These are phyloP conservation scores for Trypanosoma lewisi DNA, from an alignment of 208 protist genomes.

Conservation along the genomic window DNA sequence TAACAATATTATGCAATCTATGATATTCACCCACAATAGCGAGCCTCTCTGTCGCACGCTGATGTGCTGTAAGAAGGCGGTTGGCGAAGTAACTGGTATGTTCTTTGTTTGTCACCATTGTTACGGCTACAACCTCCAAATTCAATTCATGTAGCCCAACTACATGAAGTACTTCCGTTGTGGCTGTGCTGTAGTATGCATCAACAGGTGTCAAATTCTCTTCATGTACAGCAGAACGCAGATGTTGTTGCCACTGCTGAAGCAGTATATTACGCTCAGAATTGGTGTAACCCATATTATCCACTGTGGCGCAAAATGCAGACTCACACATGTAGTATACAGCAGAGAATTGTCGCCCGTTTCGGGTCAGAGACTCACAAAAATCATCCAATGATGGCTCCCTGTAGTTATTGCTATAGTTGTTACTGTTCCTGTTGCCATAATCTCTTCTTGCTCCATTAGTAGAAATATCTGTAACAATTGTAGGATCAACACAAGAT, in stretches of 20 bases:
- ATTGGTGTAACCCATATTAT: constrained; percentile 27
- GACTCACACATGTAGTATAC: constrained; percentile 48
- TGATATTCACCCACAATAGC: constrained; percentile 55
- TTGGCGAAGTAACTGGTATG: constrained; percentile 46
- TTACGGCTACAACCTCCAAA: constrained; percentile 44
- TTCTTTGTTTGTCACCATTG: constrained; percentile 48
- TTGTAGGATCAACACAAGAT: not conserved
- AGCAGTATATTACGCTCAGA: constrained; percentile 40
- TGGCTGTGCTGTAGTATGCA: constrained; percentile 46
- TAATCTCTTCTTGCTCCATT: not conserved
- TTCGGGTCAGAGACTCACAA: constrained; percentile 8
- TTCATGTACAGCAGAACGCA: constrained; percentile 36
- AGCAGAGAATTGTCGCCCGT: constrained; percentile 30
- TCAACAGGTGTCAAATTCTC: constrained; percentile 37
- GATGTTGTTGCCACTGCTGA: constrained; percentile 49
- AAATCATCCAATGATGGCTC: constrained; percentile 15
- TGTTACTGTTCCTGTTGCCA: not conserved
- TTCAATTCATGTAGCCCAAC: constrained; percentile 52
- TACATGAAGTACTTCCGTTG: constrained; percentile 42
- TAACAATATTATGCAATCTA: constrained; percentile 31
- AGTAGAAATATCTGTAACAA: not conserved
- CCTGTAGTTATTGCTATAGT: not conserved
- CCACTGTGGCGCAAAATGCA: constrained; percentile 33
- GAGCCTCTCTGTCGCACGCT: constrained; percentile 45
- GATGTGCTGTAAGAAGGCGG: constrained; percentile 28